These are phyloP conservation scores for Globisporangium heterothallicum DNA, from an alignment of 352 stramenopile species.

Conservation along the genomic window DNA sequence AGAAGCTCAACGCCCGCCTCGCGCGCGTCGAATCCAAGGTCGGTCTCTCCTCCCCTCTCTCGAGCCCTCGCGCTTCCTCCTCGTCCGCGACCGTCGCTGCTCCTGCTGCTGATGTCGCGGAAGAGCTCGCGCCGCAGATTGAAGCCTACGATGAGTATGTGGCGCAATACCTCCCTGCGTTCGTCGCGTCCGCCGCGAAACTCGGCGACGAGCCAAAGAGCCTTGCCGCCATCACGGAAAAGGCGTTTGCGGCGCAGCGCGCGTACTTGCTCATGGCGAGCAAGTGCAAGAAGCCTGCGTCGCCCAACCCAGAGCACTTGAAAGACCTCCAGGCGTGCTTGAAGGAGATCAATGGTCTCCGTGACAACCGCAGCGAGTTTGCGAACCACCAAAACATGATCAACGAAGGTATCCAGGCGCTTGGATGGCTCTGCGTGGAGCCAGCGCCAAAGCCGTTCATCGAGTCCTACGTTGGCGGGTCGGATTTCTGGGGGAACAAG, in stretches of 20 bases:
- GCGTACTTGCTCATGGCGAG: slow-evolving; percentile 91
- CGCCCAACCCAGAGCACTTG: slow-evolving; percentile 61
- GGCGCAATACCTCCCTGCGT: slow-evolving; percentile 70
- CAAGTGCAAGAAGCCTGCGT: slow-evolving; percentile 89
- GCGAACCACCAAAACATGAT: slow-evolving; percentile 87
- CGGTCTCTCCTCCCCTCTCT: slow-evolving; percentile 34
- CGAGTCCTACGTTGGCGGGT: slow-evolving; percentile 92
- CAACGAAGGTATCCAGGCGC: slow-evolving; percentile 79
- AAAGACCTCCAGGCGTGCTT: slow-evolving; percentile 70
- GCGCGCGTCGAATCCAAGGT: slow-evolving; percentile 72
- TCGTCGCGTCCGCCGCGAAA: slow-evolving; percentile 67
- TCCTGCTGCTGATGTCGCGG: slow-evolving; percentile 8
- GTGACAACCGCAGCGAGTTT: slow-evolving; percentile 80
- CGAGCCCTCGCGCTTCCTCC: slow-evolving; percentile 6
- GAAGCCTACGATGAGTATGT: slow-evolving; percentile 91
- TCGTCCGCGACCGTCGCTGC: slow-evolving; percentile 9
- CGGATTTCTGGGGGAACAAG: slow-evolving; percentile 97
- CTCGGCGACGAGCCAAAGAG: slow-evolving; percentile 79
- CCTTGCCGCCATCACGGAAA: slow-evolving; percentile 81
- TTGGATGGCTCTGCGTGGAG: slow-evolving; percentile 78
- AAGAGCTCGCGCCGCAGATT: slow-evolving; percentile 64
- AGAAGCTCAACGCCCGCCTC: slow-evolving; percentile 73
- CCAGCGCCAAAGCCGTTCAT: slow-evolving; percentile 92
- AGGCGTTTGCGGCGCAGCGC: slow-evolving; percentile 87
- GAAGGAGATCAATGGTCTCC: slow-evolving; percentile 75